These are phyloP conservation scores for Chloranthus sessilifolius DNA, from an alignment of 164 flowering plant genomes.

Conservation along the genomic window DNA sequence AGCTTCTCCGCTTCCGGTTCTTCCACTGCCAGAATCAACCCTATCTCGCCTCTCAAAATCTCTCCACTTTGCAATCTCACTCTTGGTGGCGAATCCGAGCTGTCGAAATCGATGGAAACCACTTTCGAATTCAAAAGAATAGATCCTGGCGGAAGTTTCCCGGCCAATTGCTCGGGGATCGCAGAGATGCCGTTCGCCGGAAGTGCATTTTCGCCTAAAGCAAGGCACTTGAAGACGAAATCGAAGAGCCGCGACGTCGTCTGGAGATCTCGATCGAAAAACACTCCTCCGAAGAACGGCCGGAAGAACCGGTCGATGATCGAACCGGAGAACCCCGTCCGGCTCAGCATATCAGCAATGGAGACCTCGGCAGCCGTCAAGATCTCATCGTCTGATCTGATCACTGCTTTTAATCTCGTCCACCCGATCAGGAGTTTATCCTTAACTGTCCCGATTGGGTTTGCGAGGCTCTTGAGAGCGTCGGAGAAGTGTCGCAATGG, in stretches of 20 bases:
- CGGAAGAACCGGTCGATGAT: constrained; percentile 68
- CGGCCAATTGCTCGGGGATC: constrained; percentile 70
- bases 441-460: constrained; percentile 67
- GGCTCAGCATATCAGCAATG: constrained; percentile 39
- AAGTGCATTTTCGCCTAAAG: constrained; percentile 81
- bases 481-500: constrained; percentile 72
- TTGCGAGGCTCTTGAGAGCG: constrained; percentile 45
- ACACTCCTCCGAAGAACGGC: constrained; percentile 90
- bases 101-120: constrained; percentile 28
- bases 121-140: constrained; percentile 55
- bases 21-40: constrained; percentile 80
- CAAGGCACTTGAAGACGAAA: constrained; percentile 85
- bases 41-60: constrained; percentile 36
- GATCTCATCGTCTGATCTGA: constrained; percentile 51
- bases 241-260: constrained; percentile 80
- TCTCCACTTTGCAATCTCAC: constrained; percentile 62
- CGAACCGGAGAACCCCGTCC: constrained; percentile 66
- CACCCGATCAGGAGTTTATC: constrained; percentile 65
- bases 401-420: constrained; percentile 42
- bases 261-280: constrained; percentile 70
- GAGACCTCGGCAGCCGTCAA: constrained; percentile 42
- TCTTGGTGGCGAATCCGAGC: neutral
- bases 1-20: constrained; percentile 57
- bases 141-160: constrained; percentile 46
- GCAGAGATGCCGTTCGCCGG: constrained; percentile 77